phyloP scores from a whole-genome alignment of 2,329 filamentous ascomycete species.

The Hymenoscyphus linearis region DNA sequence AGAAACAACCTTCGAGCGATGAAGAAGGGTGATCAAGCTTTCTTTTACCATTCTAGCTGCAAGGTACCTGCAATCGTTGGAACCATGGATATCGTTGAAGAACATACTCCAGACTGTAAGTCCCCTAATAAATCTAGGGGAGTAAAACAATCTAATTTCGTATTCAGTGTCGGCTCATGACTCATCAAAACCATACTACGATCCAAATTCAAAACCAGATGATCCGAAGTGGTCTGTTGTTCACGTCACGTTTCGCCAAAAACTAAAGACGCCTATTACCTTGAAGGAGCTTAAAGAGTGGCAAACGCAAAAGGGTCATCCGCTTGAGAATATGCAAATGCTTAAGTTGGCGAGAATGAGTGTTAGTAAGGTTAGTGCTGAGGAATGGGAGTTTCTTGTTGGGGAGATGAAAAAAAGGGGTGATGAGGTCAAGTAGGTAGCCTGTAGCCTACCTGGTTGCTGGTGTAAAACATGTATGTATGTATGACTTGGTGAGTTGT shows the following conservation, averaged over 20 bases:
- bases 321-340: slow-evolving; percentile 73
- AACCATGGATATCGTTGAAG: slow-evolving; percentile 81
- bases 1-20: slow-evolving; percentile 88
- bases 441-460: too few relatives aligned
- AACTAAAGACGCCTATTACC: slow-evolving; percentile 66
- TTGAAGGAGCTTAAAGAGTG: slow-evolving; percentile 67
- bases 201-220: slow-evolving; percentile 63
- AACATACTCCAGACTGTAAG: slow-evolving; percentile 74
- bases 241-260: slow-evolving; percentile 79
- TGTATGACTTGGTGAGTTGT: not conserved
- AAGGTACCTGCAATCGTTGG: slow-evolving; percentile 85
- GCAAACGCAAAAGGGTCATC: slow-evolving; percentile 45
- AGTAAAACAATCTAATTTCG: not conserved
- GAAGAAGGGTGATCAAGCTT: slow-evolving; percentile 86
- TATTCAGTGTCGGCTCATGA: slow-evolving; percentile 55
- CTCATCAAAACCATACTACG: slow-evolving; percentile 72
- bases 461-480: not conserved
- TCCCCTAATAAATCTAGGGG: not conserved
- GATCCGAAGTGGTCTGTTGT: slow-evolving; percentile 84
- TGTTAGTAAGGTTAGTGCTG: slow-evolving; percentile 61
- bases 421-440: slow-evolving; percentile 15
- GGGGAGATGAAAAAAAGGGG: slow-evolving; percentile 35
- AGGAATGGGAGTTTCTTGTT: slow-evolving; percentile 62
- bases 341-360: slow-evolving; percentile 78
- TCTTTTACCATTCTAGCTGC: slow-evolving; percentile 96